These are phyloP conservation scores for Daedaleopsis nitida DNA, from an alignment of 768 basidiomycete species.

Conservation along the genomic window DNA sequence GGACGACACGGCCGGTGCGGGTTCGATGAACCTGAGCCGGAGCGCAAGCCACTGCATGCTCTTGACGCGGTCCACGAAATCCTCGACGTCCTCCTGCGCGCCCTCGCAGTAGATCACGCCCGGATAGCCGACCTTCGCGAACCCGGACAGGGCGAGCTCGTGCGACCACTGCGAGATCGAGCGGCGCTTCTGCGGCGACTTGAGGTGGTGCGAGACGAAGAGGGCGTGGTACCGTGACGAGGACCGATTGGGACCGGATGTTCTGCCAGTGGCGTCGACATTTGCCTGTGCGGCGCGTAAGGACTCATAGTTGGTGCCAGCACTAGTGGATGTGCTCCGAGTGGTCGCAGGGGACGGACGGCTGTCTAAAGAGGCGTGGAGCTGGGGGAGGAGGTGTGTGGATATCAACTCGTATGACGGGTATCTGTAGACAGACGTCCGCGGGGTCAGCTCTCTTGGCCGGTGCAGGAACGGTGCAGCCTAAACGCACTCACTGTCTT, in stretches of 20 bases:
- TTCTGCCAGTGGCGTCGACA: neutral
- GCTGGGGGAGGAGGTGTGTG: slow-evolving; percentile 54
- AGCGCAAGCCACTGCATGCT: slow-evolving; percentile 81
- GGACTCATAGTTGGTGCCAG: too few relatives aligned
- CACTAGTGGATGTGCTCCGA: too few relatives aligned
- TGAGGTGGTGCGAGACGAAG: slow-evolving; percentile 73
- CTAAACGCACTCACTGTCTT: slow-evolving; percentile 35
- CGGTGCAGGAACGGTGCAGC: slow-evolving; percentile 1
- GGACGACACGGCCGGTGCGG: slow-evolving; percentile 27
- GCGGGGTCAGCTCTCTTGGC: neutral
- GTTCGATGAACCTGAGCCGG: slow-evolving; percentile 60
- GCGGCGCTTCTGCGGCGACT: slow-evolving; percentile 64
- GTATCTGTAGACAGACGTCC: slow-evolving; percentile 42
- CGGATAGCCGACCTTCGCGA: slow-evolving; percentile 76
- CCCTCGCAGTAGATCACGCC: slow-evolving; percentile 78
- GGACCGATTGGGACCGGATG: too few relatives aligned
- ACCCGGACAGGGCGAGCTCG: slow-evolving; percentile 57
- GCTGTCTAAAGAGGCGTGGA: slow-evolving; percentile 38
- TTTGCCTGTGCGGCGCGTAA: too few relatives aligned
- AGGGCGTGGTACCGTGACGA: slow-evolving; percentile 53
- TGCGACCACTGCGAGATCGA: slow-evolving; percentile 58
- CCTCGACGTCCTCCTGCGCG: slow-evolving; percentile 49
- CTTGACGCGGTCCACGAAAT: slow-evolving; percentile 68
- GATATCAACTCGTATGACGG: slow-evolving; percentile 63
- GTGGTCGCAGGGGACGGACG: too few relatives aligned